A percentile compares a stretch with the other conserved stretches of the same genome.
These are phyloP conservation scores for Nakazawaea holstii DNA, from an alignment of 805 yeast species.

Conservation along the genomic window DNA sequence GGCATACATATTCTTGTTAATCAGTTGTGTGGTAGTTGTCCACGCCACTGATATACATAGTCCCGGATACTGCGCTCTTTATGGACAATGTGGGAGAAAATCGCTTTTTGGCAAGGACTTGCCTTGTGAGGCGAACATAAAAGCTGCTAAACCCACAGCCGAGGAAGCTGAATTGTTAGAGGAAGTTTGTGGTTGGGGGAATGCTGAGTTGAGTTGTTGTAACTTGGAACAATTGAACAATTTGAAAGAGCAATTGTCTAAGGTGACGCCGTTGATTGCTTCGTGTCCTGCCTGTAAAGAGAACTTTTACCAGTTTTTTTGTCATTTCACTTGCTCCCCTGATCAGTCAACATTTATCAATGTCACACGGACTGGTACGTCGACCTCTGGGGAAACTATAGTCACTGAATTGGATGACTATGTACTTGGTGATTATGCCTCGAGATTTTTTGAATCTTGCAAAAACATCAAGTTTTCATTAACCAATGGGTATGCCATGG, in stretches of 20 bases:
- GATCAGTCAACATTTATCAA: slow-evolving; percentile 72
- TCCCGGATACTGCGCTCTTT: slow-evolving; percentile 49
- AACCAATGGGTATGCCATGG: slow-evolving; percentile 96
- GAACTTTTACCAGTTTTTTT: slow-evolving; percentile 80
- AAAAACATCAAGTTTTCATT: slow-evolving; percentile 87
- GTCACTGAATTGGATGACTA: slow-evolving; percentile 69
- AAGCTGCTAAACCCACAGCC: slow-evolving; percentile 41
- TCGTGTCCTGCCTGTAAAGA: slow-evolving; percentile 91
- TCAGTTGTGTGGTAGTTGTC: too few relatives aligned
- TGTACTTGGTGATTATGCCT: slow-evolving; percentile 57
- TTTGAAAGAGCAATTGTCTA: slow-evolving; percentile 56
- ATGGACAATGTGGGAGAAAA: slow-evolving; percentile 71
- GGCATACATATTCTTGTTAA: too few relatives aligned
- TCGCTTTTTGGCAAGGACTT: slow-evolving; percentile 71
- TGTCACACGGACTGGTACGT: slow-evolving; percentile 47
- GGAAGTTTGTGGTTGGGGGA: slow-evolving; percentile 71
- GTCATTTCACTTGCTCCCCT: slow-evolving; percentile 87
- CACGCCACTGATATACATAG: slow-evolving; percentile 20
- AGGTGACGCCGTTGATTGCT: slow-evolving; percentile 75
- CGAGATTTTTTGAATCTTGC: slow-evolving; percentile 73
- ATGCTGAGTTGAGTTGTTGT: slow-evolving; percentile 58
- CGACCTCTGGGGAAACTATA: slow-evolving; percentile 44
- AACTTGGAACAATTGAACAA: slow-evolving; percentile 52
- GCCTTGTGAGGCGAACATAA: slow-evolving; percentile 65
- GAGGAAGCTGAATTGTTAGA: slow-evolving; percentile 41